Conservation (phyloP, 331 rosid species). For the Telfairia occidentalis region DNA sequence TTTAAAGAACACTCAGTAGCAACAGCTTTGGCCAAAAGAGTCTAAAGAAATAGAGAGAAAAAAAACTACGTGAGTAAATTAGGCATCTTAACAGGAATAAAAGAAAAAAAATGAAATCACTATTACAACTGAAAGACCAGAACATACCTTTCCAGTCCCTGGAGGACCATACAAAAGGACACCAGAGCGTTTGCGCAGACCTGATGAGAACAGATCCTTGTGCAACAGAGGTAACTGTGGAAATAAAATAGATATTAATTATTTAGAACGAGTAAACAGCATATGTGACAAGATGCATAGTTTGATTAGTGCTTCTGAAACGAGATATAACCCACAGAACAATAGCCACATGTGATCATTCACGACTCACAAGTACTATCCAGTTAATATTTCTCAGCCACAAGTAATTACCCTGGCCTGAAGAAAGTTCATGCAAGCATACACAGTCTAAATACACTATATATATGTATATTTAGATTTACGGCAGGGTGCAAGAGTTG, state of each 20-base stretch:
- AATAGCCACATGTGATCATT: not conserved
- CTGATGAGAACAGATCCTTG: constrained; percentile 85
- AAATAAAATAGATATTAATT: not conserved
- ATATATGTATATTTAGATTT: not conserved
- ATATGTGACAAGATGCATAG: not conserved
- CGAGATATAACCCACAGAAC: not conserved
- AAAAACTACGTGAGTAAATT: not conserved
- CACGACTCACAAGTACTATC: not conserved
- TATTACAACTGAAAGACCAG: not conserved
- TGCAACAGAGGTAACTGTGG: constrained; percentile 83
- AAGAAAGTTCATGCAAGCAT: not conserved
- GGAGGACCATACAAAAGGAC: constrained; percentile 93
- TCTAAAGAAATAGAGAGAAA: constrained; percentile 34
- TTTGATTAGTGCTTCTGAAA: not conserved
- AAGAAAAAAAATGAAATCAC: constrained; percentile 8
- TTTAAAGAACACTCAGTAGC: constrained; percentile 95
- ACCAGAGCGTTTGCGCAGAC: constrained; percentile 87
- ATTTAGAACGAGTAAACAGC: constrained; percentile 11
- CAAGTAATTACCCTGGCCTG: not conserved
- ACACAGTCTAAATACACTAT: no score
- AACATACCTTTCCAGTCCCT: constrained; percentile 86
- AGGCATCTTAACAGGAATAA: constrained; percentile 1
- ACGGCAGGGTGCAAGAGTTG: not conserved
- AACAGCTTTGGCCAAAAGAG: constrained; percentile 93
- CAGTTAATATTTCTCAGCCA: not conserved